Evolutionary conservation across 1,284 basidiomycete species (phyloP).

Genomic region (Puccinia novopanici): DNA sequence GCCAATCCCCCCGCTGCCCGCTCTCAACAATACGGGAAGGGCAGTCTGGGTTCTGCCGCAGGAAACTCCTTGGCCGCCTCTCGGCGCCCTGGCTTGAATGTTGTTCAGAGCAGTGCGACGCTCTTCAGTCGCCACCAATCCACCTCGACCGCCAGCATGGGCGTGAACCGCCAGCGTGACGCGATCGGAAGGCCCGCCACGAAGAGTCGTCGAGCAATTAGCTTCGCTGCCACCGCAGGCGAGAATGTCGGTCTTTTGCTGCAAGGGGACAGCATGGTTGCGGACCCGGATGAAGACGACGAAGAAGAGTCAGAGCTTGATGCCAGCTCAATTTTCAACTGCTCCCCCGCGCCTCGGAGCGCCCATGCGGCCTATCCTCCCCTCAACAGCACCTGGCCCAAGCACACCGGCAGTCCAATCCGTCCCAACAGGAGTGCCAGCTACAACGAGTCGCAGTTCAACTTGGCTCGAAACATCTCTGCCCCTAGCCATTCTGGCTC

Average conservation of each 20-base stretch:
- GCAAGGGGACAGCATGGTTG: slow-evolving; percentile 6
- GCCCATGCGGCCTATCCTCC: background rate
- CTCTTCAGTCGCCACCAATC: slow-evolving; percentile 41
- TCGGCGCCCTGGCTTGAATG: slow-evolving; percentile 16
- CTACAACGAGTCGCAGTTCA: background rate
- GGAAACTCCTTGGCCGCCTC: background rate
- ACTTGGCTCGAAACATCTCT: slow-evolving; percentile 2
- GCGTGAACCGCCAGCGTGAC: slow-evolving; percentile 22
- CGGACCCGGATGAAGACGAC: slow-evolving; percentile 36
- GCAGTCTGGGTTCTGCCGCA: slow-evolving; percentile 33
- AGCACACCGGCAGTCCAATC: background rate
- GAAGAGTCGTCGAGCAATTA: slow-evolving; percentile 41
- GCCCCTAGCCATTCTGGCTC: background rate
- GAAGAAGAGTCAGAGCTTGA: slow-evolving; percentile 48
- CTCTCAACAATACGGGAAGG: slow-evolving; percentile 19
- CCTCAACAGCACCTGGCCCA: slow-evolving; percentile 40
- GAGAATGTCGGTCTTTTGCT: background rate
- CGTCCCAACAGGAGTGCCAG: slow-evolving; percentile 2
- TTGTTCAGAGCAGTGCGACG: slow-evolving; percentile 45
- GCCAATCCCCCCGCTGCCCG: background rate
- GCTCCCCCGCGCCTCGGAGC: slow-evolving; percentile 37
- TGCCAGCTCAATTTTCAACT: slow-evolving; percentile 29
- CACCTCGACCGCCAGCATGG: background rate
- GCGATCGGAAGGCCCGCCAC: slow-evolving; percentile 42
- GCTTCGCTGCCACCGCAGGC: slow-evolving; percentile 27